phyloP scores from a whole-genome alignment of 2,329 filamentous ascomycete species.

The Ilyonectria sp. region DNA sequence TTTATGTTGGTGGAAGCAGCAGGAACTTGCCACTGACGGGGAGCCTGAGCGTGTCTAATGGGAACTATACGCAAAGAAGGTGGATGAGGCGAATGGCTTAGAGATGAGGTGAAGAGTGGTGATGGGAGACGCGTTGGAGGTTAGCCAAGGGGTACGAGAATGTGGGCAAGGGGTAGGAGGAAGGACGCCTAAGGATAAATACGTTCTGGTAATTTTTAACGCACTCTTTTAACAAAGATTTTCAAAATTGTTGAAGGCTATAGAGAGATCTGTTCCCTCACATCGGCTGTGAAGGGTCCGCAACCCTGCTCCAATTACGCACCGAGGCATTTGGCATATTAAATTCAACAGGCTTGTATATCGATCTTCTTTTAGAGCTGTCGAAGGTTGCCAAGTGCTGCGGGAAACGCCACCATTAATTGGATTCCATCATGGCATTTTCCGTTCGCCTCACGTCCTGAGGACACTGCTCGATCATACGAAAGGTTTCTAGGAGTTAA shows the following conservation, averaged over 20 bases:
- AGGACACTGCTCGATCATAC: background rate
- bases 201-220: too few relatives aligned
- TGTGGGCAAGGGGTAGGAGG: too few relatives aligned
- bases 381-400: background rate
- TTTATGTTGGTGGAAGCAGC: constrained; percentile 19
- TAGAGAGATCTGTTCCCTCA: too few relatives aligned
- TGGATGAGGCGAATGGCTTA: background rate
- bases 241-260: too few relatives aligned
- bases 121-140: background rate
- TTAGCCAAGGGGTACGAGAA: too few relatives aligned
- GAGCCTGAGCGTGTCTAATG: background rate
- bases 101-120: background rate
- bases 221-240: too few relatives aligned
- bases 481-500: background rate
- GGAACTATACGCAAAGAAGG: background rate
- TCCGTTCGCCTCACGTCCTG: background rate
- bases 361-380: background rate
- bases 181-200: too few relatives aligned
- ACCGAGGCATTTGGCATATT: too few relatives aligned
- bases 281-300: too few relatives aligned
- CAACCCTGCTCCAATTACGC: too few relatives aligned
- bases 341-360: too few relatives aligned
- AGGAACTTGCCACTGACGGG: constrained; percentile 12
- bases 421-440: background rate
- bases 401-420: background rate